A percentile compares a stretch with the other conserved stretches of the same genome.
phyloP scores from a whole-genome alignment of 495 filamentous ascomycete species.

The Filosporella fistucella region DNA sequence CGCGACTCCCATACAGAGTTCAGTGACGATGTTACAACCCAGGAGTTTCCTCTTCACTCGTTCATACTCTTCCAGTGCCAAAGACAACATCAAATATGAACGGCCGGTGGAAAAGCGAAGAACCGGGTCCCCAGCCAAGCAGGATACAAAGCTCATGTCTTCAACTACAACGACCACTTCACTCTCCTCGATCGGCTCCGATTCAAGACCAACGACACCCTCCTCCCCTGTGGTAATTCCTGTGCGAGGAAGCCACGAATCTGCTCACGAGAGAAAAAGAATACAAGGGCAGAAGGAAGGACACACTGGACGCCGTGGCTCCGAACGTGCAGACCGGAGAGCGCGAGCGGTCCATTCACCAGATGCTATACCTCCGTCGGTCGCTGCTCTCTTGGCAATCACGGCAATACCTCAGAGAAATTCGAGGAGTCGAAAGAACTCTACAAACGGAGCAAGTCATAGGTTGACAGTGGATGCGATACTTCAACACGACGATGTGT shows the following conservation, averaged over 20 bases:
- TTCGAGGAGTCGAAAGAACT: conserved; percentile 9
- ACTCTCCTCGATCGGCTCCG: too few relatives aligned
- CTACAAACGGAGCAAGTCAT: conserved; percentile 29
- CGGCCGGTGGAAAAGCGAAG: neutral
- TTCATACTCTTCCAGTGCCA: conserved; percentile 5
- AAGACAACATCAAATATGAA: conserved; percentile 5
- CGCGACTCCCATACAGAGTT: conserved; percentile 1
- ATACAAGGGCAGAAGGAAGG: conserved; percentile 12
- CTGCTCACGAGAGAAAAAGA: conserved; percentile 7
- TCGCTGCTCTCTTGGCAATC: conserved; percentile 54
- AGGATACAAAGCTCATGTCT: conserved; percentile 3
- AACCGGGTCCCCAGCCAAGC: conserved; percentile 7
- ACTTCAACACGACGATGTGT: conserved; percentile 38
- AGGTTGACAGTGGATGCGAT: conserved; percentile 48
- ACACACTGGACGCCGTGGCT: conserved; percentile 5
- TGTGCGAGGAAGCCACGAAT: conserved; percentile 9
- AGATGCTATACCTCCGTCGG: conserved; percentile 50
- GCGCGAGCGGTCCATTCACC: conserved; percentile 37
- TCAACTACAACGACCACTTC: neutral
- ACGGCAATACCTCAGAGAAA: conserved; percentile 51
- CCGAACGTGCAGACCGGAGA: conserved; percentile 15
- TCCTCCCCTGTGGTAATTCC: conserved; percentile 26
- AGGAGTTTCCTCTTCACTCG: conserved; percentile 19
- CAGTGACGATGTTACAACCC: conserved; percentile 9
- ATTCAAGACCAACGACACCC: conserved; percentile 14